phyloP scores from a whole-genome alignment of 2,329 filamentous ascomycete species.

The Blastomyces emzantsi region DNA sequence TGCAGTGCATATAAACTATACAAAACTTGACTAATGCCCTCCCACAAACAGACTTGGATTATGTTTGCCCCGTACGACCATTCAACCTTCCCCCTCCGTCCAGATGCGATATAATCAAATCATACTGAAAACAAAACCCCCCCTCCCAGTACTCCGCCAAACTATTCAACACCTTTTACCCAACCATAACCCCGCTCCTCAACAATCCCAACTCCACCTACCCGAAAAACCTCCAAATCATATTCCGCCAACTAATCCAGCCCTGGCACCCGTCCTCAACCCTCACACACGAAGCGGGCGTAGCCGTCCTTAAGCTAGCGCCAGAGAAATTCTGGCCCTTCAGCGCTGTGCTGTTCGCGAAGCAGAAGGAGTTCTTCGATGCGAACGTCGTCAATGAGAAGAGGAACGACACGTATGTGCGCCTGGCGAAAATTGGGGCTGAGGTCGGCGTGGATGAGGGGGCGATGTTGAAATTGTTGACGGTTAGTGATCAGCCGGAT shows the following conservation, averaged over 20 bases:
- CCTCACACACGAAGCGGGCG: constrained; percentile 61
- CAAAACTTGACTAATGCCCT: background rate
- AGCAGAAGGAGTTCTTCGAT: constrained; percentile 75
- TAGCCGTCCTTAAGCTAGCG: constrained; percentile 64
- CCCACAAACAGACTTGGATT: constrained; percentile 61
- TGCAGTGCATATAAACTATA: background rate
- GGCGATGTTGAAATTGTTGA: constrained; percentile 59
- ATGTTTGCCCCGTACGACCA: constrained; percentile 61
- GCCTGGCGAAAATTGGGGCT: constrained; percentile 65
- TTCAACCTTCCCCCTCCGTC: background rate
- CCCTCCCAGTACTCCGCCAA: constrained; percentile 55
- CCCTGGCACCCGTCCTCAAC: constrained; percentile 90
- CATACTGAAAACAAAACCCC: constrained; percentile 32
- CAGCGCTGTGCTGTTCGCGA: constrained; percentile 56
- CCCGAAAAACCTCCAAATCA: constrained; percentile 54
- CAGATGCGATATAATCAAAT: constrained; percentile 6
- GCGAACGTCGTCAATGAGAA: constrained; percentile 73
- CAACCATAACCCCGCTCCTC: constrained; percentile 56
- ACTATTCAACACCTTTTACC: constrained; percentile 69
- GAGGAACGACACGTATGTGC: constrained; percentile 72
- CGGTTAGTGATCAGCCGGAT: constrained; percentile 51
- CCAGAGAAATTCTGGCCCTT: constrained; percentile 74
- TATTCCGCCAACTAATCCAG: constrained; percentile 88
- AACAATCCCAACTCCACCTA: constrained; percentile 50
- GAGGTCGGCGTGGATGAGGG: constrained; percentile 59